Evolutionary conservation across 164 flowering plant species (phyloP).

Genomic region (Aristolochia fimbriata): DNA sequence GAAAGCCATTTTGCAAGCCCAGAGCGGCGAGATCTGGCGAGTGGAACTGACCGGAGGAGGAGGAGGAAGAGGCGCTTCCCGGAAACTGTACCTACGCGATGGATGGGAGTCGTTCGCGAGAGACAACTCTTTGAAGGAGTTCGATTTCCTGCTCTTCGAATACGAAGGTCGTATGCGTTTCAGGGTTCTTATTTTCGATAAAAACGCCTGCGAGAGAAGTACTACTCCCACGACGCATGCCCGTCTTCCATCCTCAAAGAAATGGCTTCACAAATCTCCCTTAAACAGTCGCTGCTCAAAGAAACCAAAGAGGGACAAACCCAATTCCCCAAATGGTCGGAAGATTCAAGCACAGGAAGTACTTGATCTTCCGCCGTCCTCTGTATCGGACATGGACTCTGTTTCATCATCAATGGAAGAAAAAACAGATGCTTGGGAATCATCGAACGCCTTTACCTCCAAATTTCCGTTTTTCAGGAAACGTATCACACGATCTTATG

Average conservation of each 20-base stretch:
- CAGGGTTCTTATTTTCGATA: conserved; percentile 47
- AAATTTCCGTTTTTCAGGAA: too few relatives aligned
- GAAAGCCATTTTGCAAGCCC: too few relatives aligned
- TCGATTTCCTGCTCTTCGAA: conserved; percentile 52
- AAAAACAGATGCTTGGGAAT: too few relatives aligned
- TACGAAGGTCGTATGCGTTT: conserved; percentile 53
- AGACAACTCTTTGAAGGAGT: conserved; percentile 35
- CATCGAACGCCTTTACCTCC: too few relatives aligned
- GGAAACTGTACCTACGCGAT: conserved; percentile 11
- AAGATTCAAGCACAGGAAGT: not conserved
- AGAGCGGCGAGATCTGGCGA: not conserved
- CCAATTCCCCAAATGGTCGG: not conserved
- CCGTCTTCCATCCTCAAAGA: too few relatives aligned
- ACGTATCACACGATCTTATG: too few relatives aligned
- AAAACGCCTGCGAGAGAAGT: conserved; percentile 38
- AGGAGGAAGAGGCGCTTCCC: not conserved
- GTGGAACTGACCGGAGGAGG: not conserved
- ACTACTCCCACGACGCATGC: not conserved
- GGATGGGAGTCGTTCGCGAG: conserved; percentile 53
- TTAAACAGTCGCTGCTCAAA: not conserved
- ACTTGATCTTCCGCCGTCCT: too few relatives aligned
- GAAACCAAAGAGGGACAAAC: not conserved
- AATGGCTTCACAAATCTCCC: not conserved
- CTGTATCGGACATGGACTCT: too few relatives aligned
- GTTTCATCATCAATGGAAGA: too few relatives aligned